Evolutionary conservation across 208 protist genomes (phyloP).

Genomic region (Acanthamoeba triangularis): DNA sequence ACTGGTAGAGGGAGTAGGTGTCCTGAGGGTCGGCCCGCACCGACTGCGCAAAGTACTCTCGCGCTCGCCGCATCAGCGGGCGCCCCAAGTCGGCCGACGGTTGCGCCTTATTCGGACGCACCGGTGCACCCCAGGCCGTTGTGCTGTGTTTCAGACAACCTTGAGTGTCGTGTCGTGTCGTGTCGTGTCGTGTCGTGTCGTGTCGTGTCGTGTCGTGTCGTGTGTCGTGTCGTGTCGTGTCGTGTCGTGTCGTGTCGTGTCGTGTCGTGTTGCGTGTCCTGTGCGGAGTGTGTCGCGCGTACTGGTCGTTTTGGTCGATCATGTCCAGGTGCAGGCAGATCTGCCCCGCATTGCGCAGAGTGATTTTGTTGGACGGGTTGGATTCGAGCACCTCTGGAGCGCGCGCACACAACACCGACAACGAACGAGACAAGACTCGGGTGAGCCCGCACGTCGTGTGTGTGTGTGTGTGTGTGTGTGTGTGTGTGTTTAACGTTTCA

Average conservation of each 20-base stretch:
- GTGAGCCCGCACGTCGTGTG: neutral
- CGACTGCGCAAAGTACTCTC: conserved; percentile 36
- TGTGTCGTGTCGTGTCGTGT: no score
- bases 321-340: neutral
- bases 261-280: neutral
- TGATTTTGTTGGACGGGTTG: conserved; percentile 46
- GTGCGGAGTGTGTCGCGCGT: neutral
- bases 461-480: neutral
- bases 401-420: no score
- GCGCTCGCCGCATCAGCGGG: neutral
- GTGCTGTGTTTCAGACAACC: neutral
- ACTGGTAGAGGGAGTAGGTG: conserved; percentile 54
- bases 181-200: neutral
- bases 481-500: neutral
- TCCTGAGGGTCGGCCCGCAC: conserved; percentile 28
- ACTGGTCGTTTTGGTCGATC: neutral
- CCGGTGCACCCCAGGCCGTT: neutral
- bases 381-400: conserved; percentile 25
- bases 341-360: conserved; percentile 29
- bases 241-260: neutral
- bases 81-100: neutral
- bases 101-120: neutral
- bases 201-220: neutral
- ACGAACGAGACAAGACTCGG: neutral
- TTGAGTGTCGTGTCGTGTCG: no score